phyloP scores from a whole-genome alignment of 75 land plant genomes.

The Cryptomeria japonica region DNA sequence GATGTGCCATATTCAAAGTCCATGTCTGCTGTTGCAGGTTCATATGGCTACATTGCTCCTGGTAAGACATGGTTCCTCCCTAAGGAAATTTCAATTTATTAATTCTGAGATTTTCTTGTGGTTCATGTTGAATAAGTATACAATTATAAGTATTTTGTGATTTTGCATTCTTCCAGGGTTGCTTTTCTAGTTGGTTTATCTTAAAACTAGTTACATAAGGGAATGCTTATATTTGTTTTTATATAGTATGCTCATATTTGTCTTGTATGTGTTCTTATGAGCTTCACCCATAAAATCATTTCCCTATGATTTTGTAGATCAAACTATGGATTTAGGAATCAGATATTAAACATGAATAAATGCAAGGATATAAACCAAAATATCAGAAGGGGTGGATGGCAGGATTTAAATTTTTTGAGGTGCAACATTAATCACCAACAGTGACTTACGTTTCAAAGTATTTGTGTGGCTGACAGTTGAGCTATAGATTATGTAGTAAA shows the following conservation, averaged over 20 bases:
- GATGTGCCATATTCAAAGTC: slow-evolving; percentile 70
- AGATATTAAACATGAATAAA: background rate
- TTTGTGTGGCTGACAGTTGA: background rate
- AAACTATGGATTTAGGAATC: background rate
- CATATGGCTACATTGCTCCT: slow-evolving; percentile 91
- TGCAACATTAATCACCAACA: background rate
- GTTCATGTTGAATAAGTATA: background rate
- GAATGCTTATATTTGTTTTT: background rate
- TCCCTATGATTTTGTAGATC: background rate
- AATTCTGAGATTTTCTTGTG: background rate
- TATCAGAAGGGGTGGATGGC: background rate
- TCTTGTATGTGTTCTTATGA: background rate
- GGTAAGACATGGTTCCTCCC: slow-evolving; percentile 35
- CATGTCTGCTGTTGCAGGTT: slow-evolving; percentile 85
- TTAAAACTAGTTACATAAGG: background rate
- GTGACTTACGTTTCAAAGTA: background rate
- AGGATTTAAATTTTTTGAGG: background rate
- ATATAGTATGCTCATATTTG: background rate
- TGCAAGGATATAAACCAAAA: background rate
- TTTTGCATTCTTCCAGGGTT: background rate
- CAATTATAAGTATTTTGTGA: background rate
- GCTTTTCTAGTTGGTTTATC: background rate
- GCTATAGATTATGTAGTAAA: background rate
- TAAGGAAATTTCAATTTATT: background rate
- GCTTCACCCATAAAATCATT: background rate